Evolutionary conservation across 1,139 yeast species (phyloP).

Genomic region (Dujonia santamariae): DNA sequence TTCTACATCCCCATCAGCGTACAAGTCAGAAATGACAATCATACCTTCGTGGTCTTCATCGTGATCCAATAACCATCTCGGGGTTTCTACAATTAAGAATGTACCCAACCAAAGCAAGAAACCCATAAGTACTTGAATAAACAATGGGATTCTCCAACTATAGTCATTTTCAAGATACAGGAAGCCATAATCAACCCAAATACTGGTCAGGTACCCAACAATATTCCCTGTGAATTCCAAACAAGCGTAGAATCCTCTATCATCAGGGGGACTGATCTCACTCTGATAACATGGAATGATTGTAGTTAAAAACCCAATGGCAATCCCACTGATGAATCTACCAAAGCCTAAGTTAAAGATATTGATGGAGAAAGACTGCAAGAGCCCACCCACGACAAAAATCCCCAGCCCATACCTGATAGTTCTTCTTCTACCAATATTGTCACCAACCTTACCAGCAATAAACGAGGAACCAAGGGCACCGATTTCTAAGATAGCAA

Average conservation of each 20-base stretch:
- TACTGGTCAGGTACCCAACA: constrained; percentile 79
- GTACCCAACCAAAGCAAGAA: constrained; percentile 66
- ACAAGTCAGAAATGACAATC: constrained; percentile 46
- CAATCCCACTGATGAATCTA: constrained; percentile 78
- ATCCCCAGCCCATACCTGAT: constrained; percentile 79
- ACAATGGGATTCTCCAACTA: constrained; percentile 80
- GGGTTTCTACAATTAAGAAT: constrained; percentile 78
- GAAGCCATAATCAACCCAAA: constrained; percentile 88
- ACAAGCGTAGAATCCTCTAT: constrained; percentile 86
- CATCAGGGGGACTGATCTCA: constrained; percentile 87
- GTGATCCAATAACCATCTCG: constrained; percentile 85
- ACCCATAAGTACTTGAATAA: constrained; percentile 77
- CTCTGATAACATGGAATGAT: constrained; percentile 94
- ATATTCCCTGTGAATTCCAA: constrained; percentile 92
- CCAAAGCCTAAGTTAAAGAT: constrained; percentile 59
- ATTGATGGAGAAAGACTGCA: constrained; percentile 58
- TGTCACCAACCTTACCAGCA: constrained; percentile 78
- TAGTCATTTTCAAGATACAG: constrained; percentile 50
- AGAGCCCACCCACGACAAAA: constrained; percentile 75
- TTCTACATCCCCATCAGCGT: constrained; percentile 52
- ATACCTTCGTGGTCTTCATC: constrained; percentile 86
- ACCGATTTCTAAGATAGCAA: constrained; percentile 81
- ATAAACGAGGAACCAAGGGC: constrained; percentile 75
- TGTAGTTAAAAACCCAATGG: constrained; percentile 87
- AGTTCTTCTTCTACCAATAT: constrained; percentile 74